Base-by-base conservation (phyloP, 305 asterid genomes). In the Solanum chacoense region DNA sequence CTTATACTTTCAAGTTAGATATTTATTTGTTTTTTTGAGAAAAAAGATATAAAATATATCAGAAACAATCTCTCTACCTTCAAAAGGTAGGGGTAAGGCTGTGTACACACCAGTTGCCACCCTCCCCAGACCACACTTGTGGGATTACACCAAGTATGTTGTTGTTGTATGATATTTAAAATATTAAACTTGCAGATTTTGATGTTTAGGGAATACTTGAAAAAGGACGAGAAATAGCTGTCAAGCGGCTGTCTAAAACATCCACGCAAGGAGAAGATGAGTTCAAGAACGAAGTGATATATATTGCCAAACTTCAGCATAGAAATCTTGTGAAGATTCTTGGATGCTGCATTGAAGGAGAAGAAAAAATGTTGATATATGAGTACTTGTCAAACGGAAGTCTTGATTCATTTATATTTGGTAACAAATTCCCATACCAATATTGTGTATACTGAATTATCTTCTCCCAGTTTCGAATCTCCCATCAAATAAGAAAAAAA, bases 241-340 rank as follows among this genome's bases (percentile, higher is more conserved):
- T 95, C 59, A 95, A 94, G 65, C 90, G 93, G 3, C 89, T 93
- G 16, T 92, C 98, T 2, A 90, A 85, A 89, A 91, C 88, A 75
- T 94, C 95, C 4, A 84, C 24, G 11, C 98, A 95, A 78, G 97
- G 97, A 8, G 24, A 91, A 32, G 89, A 90, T 13, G 96, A 94
- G 90, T 94, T 94, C 89, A 94, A 90, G 91, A 94, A 92, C 63
- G 95, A 94, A 91, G 95, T 93, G 4, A 87, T 83, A 24, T 89
- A 89, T 35, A 94, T 94, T 20, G 93, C 94, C 4, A 94, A 92
- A 69, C 95, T 94, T 76, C 95, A 94, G 90, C 97, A 95, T n/a
- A 87, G 94, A 31, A 95, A 95, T 89, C 95, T 95, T 1, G 96
- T 95, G 24, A 91, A 89, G 88, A 93, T 95, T 45, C 88, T 93